These are phyloP conservation scores for Spathaspora passalidarum DNA, from an alignment of 805 yeast genomes.

Conservation along the genomic window DNA sequence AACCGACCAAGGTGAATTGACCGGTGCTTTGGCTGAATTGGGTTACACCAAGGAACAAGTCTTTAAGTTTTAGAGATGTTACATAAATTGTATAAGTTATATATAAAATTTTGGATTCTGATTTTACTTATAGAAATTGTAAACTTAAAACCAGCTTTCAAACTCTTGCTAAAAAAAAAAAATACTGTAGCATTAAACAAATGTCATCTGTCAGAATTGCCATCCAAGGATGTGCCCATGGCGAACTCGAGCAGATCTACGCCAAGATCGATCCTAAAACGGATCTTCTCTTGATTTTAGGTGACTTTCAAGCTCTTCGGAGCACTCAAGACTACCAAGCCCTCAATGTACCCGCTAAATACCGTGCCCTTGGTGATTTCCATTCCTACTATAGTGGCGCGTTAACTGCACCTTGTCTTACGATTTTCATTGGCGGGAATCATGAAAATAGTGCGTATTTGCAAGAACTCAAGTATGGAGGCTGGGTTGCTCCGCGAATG, in stretches of 20 bases:
- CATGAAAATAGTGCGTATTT: slow-evolving; percentile 87
- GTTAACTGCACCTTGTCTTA: slow-evolving; percentile 65
- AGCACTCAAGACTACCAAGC: slow-evolving; percentile 59
- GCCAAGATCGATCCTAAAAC: slow-evolving; percentile 13
- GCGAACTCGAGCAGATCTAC: slow-evolving; percentile 65
- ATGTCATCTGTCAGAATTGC: slow-evolving; percentile 44
- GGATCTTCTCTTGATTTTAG: slow-evolving; percentile 67
- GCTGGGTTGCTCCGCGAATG: slow-evolving; percentile 89
- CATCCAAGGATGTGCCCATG: slow-evolving; percentile 90
- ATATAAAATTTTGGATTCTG: too few species aligned
- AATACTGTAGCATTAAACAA: too few species aligned
- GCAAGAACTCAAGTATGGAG: slow-evolving; percentile 74
- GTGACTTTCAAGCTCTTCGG: slow-evolving; percentile 87
- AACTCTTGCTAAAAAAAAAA: too few species aligned
- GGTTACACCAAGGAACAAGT: slow-evolving; percentile 87
- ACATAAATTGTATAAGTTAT: background rate
- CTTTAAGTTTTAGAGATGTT: slow-evolving; percentile 64
- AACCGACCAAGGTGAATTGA: slow-evolving; percentile 90
- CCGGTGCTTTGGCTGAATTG: slow-evolving; percentile 83
- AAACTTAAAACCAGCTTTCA: too few species aligned
- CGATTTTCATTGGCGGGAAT: slow-evolving; percentile 90
- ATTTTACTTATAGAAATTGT: too few species aligned
- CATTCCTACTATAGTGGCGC: slow-evolving; percentile 62
- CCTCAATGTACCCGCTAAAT: slow-evolving; percentile 78
- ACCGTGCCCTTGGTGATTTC: slow-evolving; percentile 75